Evolutionary conservation across 164 flowering plant genomes (phyloP), one percentile per base, ranked within the genome.

Genomic region (Macadamia tetraphylla): DNA sequence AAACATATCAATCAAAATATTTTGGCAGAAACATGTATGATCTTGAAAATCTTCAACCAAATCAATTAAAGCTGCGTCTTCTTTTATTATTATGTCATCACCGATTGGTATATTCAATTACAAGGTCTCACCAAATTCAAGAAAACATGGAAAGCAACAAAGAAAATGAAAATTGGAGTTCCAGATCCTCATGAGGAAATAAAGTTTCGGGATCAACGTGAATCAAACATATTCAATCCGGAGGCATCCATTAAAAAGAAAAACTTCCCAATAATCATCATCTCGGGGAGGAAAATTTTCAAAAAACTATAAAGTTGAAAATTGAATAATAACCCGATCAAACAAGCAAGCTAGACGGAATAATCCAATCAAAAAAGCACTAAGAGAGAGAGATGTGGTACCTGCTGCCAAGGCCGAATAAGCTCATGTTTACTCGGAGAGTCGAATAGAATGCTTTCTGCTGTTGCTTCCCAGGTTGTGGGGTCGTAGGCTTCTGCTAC

Each of bases 341-440:
- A 14, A 7, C 40, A 35, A 17, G 30, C 9, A 44, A 14, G 6
- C 29, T 1, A 6, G n/a, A 60, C 62, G 60, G 2, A 0, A 6
- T 2, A 23, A n/a, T 35, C 5, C 31, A 40, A 60, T 11, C 14
- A 49, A 49, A 49, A 14, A 49, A 49, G 11, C 5, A 49, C 2
- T 49, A 49, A 49, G 3, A 0, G 43, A 44, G 14, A 29, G 15
- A 64, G 29, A 67, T n/a, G 2, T 11, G 5, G 29, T 69, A 81
- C 88, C 88, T 80, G 83, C 73, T 83, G 62, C 88, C 88, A 9
- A 87, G 83, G 74, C 91, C 91, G 44, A 85, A 85, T 73, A 87
- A 86, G 70, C 86, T 82, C 91, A 87, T 87, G 29, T 51, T 35
- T 32, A 23, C 17, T 61, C 40, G 40, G 40, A 5, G 40, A 35